These are phyloP conservation scores for Nakazawaea ishiwadae DNA, from an alignment of 805 yeast genomes.

Conservation along the genomic window DNA sequence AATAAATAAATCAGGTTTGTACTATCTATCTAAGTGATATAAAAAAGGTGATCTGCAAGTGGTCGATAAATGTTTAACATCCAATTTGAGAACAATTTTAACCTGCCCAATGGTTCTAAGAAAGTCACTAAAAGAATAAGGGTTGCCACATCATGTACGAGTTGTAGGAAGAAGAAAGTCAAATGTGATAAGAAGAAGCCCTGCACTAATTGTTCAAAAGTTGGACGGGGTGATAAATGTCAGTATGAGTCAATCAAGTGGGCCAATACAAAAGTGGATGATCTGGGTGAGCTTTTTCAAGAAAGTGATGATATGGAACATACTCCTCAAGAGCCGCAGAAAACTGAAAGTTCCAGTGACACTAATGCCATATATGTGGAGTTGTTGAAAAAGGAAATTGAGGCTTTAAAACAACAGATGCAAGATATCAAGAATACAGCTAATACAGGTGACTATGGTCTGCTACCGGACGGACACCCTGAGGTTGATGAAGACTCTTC, in stretches of 20 bases:
- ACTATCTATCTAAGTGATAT: too few relatives aligned
- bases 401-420: not conserved
- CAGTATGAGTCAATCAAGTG: conserved; percentile 4
- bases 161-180: conserved; percentile 3
- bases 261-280: not conserved
- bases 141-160: not conserved
- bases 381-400: conserved; percentile 1
- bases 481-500: conserved; percentile 25
- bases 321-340: not conserved
- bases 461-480: too few relatives aligned
- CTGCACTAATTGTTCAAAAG: conserved; percentile 1
- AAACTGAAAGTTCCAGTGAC: not conserved
- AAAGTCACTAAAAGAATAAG: not conserved
- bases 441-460: not conserved
- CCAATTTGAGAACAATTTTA: not conserved
- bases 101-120: not conserved
- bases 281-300: not conserved
- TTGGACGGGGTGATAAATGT: not conserved
- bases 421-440: not conserved
- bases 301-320: not conserved
- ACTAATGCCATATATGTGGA: not conserved
- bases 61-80: not conserved
- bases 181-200: conserved; percentile 8
- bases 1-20: too few relatives aligned
- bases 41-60: too few relatives aligned